A percentile compares a stretch with the other conserved stretches of the same genome.
Conservation (phyloP, 2,329 filamentous ascomycete species). For the Berkeleyomyces rouxiae region DNA sequence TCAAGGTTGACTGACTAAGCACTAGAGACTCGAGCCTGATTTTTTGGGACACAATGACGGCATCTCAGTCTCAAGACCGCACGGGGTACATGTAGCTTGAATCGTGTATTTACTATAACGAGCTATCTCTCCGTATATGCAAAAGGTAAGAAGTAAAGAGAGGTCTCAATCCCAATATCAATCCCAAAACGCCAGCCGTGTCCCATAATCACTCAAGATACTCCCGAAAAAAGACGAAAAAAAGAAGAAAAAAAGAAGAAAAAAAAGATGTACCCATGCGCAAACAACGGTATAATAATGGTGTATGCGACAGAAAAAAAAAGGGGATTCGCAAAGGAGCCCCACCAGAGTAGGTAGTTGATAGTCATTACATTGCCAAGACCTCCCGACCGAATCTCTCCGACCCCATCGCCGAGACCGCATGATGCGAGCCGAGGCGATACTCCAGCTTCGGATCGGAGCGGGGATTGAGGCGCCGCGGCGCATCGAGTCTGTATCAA, state of each 20-base stretch:
- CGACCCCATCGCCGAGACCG: constrained; percentile 2
- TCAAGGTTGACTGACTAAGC: not conserved
- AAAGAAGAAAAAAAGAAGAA: not conserved
- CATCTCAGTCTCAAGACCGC: not conserved
- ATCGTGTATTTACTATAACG: not conserved
- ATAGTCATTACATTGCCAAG: not conserved
- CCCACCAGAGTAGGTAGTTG: not conserved
- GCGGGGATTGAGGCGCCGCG: no score
- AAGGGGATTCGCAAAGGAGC: not conserved
- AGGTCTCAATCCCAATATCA: not conserved
- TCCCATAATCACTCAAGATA: not conserved
- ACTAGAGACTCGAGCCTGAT: not conserved
- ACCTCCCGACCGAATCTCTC: not conserved
- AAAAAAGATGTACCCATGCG: not conserved
- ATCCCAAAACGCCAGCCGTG: not conserved
- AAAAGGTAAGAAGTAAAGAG: not conserved
- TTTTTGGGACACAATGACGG: not conserved
- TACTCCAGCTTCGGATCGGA: not conserved
- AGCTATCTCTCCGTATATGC: not conserved
- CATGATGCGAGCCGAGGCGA: not conserved
- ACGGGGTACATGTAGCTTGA: not conserved
- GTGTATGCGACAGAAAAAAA: not conserved
- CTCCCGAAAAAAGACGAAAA: not conserved
- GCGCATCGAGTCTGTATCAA: no score
- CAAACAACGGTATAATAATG: not conserved